phyloP scores from a whole-genome alignment of 202 grass and related monocot species.

The Dendrocalamus latiflorus region DNA sequence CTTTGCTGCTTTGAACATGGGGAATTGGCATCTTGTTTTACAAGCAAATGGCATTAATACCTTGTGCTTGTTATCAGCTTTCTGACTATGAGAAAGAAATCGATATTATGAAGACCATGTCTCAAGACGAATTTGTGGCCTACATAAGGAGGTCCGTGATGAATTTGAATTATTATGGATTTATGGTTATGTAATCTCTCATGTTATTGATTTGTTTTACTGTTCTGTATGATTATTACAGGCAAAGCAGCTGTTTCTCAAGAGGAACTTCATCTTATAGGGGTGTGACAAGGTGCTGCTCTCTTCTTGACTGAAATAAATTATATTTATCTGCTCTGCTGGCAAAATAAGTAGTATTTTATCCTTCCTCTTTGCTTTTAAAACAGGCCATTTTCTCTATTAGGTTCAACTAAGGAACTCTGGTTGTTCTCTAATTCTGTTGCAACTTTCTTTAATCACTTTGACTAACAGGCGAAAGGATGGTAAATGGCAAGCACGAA shows the following conservation, averaged over 20 bases:
- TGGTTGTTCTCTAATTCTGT: neutral
- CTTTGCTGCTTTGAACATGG: neutral
- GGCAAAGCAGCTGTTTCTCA: conserved; percentile 96
- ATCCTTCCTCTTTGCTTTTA: neutral
- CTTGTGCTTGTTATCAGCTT: conserved; percentile 34
- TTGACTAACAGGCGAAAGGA: conserved; percentile 70
- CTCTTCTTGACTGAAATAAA: neutral
- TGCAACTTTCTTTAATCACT: conserved; percentile 21
- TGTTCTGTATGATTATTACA: conserved; percentile 33
- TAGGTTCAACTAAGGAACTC: neutral
- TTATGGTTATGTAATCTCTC: neutral
- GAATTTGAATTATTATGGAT: neutral
- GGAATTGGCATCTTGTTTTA: neutral
- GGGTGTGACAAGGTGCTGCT: conserved; percentile 88
- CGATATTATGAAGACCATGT: conserved; percentile 81
- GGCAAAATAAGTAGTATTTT: neutral
- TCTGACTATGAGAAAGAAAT: conserved; percentile 85
- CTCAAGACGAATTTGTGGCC: conserved; percentile 89
- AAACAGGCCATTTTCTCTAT: neutral
- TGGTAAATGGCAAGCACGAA: conserved; percentile 94
- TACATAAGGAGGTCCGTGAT: conserved; percentile 72
- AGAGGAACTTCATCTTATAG: conserved; percentile 89
- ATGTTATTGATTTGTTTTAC: neutral
- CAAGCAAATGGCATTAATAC: neutral
- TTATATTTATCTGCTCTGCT: neutral